Evolutionary conservation across 257 asterid genomes (phyloP).

Genomic region (Nicotiana tomentosiformis): DNA sequence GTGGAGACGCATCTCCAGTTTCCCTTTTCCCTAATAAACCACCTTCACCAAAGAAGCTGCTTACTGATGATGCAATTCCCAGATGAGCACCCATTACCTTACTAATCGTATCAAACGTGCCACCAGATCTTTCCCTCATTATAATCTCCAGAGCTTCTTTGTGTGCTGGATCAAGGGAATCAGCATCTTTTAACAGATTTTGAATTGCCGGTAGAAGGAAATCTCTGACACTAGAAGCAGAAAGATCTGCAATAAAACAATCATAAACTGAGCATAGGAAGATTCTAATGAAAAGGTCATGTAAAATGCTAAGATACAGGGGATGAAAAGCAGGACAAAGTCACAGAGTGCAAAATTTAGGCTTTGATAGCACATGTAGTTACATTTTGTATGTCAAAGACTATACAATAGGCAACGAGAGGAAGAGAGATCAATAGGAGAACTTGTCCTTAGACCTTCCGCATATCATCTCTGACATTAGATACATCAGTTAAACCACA

Average conservation of each 20-base stretch:
- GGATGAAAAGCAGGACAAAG: not conserved
- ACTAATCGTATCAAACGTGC: constrained; percentile 69
- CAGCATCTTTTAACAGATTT: constrained; percentile 73
- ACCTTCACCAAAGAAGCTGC: constrained; percentile 82
- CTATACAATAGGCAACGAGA: not conserved
- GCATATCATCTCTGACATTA: not conserved
- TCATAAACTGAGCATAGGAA: not conserved
- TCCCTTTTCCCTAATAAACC: constrained; percentile 82
- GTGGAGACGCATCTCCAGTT: constrained; percentile 33
- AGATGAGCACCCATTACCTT: constrained; percentile 97
- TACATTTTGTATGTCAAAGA: not conserved
- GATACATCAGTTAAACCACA: not conserved
- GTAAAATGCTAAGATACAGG: not conserved
- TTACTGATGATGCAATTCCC: constrained; percentile 74
- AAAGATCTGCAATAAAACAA: constrained; percentile 51
- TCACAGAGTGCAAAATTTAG: not conserved
- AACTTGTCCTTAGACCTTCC: not conserved
- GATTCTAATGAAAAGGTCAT: not conserved
- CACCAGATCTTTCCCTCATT: constrained; percentile 88
- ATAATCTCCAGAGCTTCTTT: constrained; percentile 96
- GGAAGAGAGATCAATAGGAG: not conserved
- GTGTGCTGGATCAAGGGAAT: constrained; percentile 98
- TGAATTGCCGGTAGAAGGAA: constrained; percentile 87
- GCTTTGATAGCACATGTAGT: not conserved
- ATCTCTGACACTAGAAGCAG: constrained; percentile 66